Percentiles rank a stretch among this genome's conserved stretches.
phyloP scores from a whole-genome alignment of 176 grass and related monocot genomes.

The Bromus sterilis region DNA sequence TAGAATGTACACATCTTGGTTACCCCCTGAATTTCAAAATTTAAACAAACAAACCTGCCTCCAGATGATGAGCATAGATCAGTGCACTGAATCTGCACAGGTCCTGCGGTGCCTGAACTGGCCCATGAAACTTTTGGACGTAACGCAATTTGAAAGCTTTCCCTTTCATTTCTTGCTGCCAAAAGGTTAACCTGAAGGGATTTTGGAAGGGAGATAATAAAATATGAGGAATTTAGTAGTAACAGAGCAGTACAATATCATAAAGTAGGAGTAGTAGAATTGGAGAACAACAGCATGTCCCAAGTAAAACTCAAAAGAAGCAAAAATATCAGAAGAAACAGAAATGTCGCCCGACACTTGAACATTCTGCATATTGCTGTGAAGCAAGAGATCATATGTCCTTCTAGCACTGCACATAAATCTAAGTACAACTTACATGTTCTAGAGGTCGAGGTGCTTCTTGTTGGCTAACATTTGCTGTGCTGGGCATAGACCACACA shows the following conservation, averaged over 20 bases:
- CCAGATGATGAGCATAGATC: constrained; percentile 78
- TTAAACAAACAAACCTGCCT: constrained; percentile 58
- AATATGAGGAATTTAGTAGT: neutral
- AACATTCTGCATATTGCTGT: neutral
- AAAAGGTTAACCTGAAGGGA: constrained; percentile 78
- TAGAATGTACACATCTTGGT: constrained; percentile 19
- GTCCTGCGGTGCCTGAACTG: constrained; percentile 68
- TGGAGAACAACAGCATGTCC: neutral
- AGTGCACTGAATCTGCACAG: constrained; percentile 74
- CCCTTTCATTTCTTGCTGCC: constrained; percentile 95
- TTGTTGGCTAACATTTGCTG: constrained; percentile 80
- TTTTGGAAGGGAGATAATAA: neutral
- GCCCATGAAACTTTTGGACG: constrained; percentile 90
- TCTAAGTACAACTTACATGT: constrained; percentile 51
- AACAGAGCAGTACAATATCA: neutral
- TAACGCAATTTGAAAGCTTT: constrained; percentile 91
- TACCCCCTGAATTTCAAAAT: neutral
- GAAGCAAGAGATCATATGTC: neutral
- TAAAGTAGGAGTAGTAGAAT: neutral
- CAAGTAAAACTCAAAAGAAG: neutral
- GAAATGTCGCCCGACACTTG: neutral
- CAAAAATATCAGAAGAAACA: neutral
- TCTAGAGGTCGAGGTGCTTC: constrained; percentile 79
- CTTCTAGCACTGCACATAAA: neutral
- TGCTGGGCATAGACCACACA: constrained; percentile 97